Evolutionary conservation across 73 alveolate genomes (phyloP), one percentile per base, ranked within the genome.

Genomic region (Paraurostyla sp.): DNA sequence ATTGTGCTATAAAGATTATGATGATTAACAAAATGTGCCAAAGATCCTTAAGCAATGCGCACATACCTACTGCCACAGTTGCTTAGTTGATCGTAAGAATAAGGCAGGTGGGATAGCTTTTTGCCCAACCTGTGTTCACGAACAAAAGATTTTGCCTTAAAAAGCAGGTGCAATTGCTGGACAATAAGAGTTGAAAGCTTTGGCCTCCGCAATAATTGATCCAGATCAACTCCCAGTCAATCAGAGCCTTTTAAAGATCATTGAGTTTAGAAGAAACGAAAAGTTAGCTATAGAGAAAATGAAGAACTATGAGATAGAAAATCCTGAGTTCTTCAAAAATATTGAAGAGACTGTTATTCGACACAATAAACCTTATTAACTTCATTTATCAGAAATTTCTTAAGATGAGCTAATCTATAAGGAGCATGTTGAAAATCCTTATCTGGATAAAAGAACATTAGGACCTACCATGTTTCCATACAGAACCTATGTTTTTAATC

Each of bases 31-130:
- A 9, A 58, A 83, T 22, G 43, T 78, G 0, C 94, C 94, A 43
- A 54, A 58, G 51, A 42, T 87, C 38, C 76, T 87, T 25, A 80
- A 41, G 35, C 49, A 46, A 23, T 87, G 94, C 46, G 57, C 90
- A 15, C 94, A 87, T 80, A 87, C 94, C 20, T 87, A 42, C 91
- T 87, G 94, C 58, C 54, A 42, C 23, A 45, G 25, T 38, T 87
- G 94, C 36, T 1, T 87, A 2, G 4, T 27, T 40, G 45, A 49
- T n/a, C n/a, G n/a, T n/a, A 7, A 75, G 68, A 9, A 46, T 62
- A 27, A 56, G 27, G 7, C 35, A 20, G 65, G 30, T 41, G 87
- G 71, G 69, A 9, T 13, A 11, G 3, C 80, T 27, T 30, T 13
- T 0, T 87, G 91, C 69, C 91, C 93, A 11, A n/a, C 20, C 29